phyloP scores from a whole-genome alignment of 805 yeast species.

The Ascoidea rubescens region DNA sequence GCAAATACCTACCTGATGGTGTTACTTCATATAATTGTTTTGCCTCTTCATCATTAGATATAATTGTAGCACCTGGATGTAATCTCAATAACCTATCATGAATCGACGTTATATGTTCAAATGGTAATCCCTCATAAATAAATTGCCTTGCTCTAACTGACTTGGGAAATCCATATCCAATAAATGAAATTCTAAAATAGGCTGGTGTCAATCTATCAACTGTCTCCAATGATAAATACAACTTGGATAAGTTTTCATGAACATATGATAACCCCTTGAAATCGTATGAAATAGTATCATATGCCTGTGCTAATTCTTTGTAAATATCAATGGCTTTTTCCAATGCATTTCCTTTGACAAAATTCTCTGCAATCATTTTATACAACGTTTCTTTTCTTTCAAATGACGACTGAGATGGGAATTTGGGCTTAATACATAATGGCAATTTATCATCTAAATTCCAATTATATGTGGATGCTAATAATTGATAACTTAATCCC shows the following conservation, averaged over 20 bases:
- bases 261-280: conserved; percentile 61
- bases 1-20: conserved; percentile 60
- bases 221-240: conserved; percentile 54
- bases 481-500: conserved; percentile 62
- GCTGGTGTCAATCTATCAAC: conserved; percentile 66
- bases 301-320: conserved; percentile 64
- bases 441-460: conserved; percentile 41
- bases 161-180: conserved; percentile 76
- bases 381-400: conserved; percentile 64
- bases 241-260: conserved; percentile 49
- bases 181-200: conserved; percentile 64
- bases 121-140: conserved; percentile 76
- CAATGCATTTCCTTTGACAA: conserved; percentile 54
- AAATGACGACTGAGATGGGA: conserved; percentile 73
- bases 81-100: conserved; percentile 60
- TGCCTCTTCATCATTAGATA: conserved; percentile 44
- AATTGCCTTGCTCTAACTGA: conserved; percentile 64
- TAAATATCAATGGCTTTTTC: conserved; percentile 73
- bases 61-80: conserved; percentile 71
- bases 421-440: conserved; percentile 44
- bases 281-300: conserved; percentile 60
- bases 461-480: conserved; percentile 73
- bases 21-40: conserved; percentile 30
- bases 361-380: conserved; percentile 57
- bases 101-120: conserved; percentile 76